phyloP scores from a whole-genome alignment of 495 filamentous ascomycete species.

The Penicillium crystallinum region DNA sequence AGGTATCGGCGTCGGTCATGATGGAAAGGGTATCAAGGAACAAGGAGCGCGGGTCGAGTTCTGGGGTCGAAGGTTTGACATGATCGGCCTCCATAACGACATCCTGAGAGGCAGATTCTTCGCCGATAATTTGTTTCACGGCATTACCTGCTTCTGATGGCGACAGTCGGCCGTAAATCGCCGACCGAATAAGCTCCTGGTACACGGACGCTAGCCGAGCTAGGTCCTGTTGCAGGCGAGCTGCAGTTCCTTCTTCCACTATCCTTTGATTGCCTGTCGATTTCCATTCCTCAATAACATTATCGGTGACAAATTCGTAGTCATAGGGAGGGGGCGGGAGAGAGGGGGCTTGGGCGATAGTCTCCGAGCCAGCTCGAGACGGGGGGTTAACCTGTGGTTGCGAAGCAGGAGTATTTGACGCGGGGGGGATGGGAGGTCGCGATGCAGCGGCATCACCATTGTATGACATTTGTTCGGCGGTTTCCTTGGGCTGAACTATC shows the following conservation, averaged over 20 bases:
- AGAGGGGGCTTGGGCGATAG: constrained; percentile 15
- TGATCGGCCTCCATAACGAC: constrained; percentile 28
- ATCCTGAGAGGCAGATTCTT: constrained; percentile 43
- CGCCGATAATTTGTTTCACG: constrained; percentile 68
- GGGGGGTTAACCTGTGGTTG: constrained; percentile 20
- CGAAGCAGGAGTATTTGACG: constrained; percentile 22
- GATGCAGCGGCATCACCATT: constrained; percentile 18
- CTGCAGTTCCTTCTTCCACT: constrained; percentile 44
- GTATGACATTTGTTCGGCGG: constrained; percentile 19
- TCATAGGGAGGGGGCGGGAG: constrained; percentile 37
- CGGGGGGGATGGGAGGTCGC: constrained; percentile 23
- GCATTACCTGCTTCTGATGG: constrained; percentile 64
- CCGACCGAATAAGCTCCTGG: constrained; percentile 76
- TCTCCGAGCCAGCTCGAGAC: constrained; percentile 13
- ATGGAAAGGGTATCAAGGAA: constrained; percentile 82
- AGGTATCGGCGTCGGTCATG: constrained; percentile 59
- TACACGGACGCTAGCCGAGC: constrained; percentile 64
- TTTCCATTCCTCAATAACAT: constrained; percentile 45
- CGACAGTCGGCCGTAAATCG: constrained; percentile 60
- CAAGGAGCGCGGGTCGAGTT: constrained; percentile 58
- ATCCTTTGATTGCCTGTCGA: constrained; percentile 41
- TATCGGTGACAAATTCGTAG: constrained; percentile 55
- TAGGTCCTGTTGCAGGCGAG: constrained; percentile 59
- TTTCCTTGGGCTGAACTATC: constrained; percentile 23
- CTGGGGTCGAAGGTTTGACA: constrained; percentile 19